phyloP scores from a whole-genome alignment of 768 basidiomycete species.

The Boletus bicolor region DNA sequence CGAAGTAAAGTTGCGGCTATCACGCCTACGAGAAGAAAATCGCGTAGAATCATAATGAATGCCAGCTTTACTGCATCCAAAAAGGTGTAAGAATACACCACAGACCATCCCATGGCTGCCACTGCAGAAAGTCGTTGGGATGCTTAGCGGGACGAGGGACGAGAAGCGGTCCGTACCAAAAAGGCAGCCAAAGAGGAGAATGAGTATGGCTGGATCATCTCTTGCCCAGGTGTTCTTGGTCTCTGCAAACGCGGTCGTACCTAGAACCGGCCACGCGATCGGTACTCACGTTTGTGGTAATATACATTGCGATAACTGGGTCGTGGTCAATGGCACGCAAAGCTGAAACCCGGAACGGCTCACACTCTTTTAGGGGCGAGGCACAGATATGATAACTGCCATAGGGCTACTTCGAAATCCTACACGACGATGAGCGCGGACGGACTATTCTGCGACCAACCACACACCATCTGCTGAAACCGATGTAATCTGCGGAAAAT shows the following conservation, averaged over 20 bases:
- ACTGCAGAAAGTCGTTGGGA: slow-evolving; percentile 40
- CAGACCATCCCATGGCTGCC: slow-evolving; percentile 79
- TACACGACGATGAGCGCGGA: slow-evolving; percentile 30
- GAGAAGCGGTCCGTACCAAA: slow-evolving; percentile 43
- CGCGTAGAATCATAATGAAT: slow-evolving; percentile 80
- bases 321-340: slow-evolving; percentile 12
- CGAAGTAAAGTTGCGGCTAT: slow-evolving; percentile 73
- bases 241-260: slow-evolving; percentile 46
- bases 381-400: slow-evolving; percentile 94
- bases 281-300: slow-evolving; percentile 85
- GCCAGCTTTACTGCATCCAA: slow-evolving; percentile 60
- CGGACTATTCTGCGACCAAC: not conserved
- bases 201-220: slow-evolving; percentile 93
- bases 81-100: slow-evolving; percentile 69
- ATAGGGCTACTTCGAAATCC: slow-evolving; percentile 97
- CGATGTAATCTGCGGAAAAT: slow-evolving; percentile 78
- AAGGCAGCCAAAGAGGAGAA: slow-evolving; percentile 79
- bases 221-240: slow-evolving; percentile 98
- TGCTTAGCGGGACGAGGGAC: not conserved
- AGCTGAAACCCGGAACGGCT: slow-evolving; percentile 20
- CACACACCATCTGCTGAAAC: slow-evolving; percentile 81
- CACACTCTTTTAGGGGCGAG: slow-evolving; percentile 91
- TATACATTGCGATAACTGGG: slow-evolving; percentile 91
- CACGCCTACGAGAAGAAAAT: slow-evolving; percentile 81
- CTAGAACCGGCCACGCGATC: not conserved